Base-by-base conservation (phyloP, 2,329 filamentous ascomycete species). In the Ophiostoma piceae region DNA sequence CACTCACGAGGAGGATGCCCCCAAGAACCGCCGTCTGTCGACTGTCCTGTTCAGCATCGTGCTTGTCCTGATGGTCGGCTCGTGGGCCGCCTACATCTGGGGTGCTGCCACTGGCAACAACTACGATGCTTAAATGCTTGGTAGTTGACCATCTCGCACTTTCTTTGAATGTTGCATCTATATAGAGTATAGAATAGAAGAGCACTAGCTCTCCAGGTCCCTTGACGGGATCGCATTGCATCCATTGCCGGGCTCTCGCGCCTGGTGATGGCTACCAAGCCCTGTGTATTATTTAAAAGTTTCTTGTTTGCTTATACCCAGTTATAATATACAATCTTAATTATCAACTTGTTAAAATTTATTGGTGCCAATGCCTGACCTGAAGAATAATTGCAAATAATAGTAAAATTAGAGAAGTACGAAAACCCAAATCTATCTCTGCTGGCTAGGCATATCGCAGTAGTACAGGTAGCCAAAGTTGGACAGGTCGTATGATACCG, bases 31-130 rank as follows among this genome's bases (percentile, higher is more conserved):
- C 47, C 64, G 51, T 14, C 37, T 69, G 12, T 84, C 57, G 80
- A 14, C 72, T 80, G 47, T 71, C 74, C 9, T 82, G 82, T 70
- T 84, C 87, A 68, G 75, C 72, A 1, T 75, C 77, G 0, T 87
- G 0, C 73, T 83, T 0, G 29, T 84, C 3, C 73, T 88, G 57
- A 80, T 85, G 0, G 41, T 85, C 11, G 86, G 86, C 0, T 79
- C 79, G 1, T 87, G 85, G 84, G 76, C 74, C 9, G 85, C 84
- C 0, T 88, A 87, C 75, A 86, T 88, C 71, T 88, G 85, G 85
- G 86, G 86, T 8, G 81, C 85, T 2, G 83, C 83, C 3, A 88
- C 71, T 1, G 71, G 71, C 9, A 68, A 71, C 66, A 71, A 71
- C 26, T 67, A 71, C 6, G 57, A 62, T 7, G 11, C 11, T 16